Conservation (phyloP, 805 yeast genomes). For the Candida lessepsii region DNA sequence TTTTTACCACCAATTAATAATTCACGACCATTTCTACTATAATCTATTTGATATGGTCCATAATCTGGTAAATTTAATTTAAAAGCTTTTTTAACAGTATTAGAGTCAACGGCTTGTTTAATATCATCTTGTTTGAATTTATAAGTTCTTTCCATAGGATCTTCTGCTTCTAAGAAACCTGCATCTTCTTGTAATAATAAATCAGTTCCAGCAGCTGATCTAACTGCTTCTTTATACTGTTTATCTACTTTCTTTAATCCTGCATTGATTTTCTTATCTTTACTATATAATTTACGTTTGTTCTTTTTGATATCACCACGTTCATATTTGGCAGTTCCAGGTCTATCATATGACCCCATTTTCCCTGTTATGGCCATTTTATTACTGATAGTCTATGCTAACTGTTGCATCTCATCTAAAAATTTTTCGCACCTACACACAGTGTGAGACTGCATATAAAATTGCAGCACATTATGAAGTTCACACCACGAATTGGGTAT, state of each 20-base stretch:
- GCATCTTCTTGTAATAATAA: constrained; percentile 77
- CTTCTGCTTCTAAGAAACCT: constrained; percentile 90
- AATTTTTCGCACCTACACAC: constrained; percentile 7
- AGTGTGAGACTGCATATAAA: not conserved
- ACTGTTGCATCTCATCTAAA: constrained; percentile 8
- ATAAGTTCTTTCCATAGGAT: constrained; percentile 86
- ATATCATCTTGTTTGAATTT: constrained; percentile 83
- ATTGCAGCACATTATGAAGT: too few relatives aligned
- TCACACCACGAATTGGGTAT: not conserved
- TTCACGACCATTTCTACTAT: constrained; percentile 84
- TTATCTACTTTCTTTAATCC: constrained; percentile 66
- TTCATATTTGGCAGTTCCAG: constrained; percentile 27
- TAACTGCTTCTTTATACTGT: constrained; percentile 74
- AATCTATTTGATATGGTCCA: constrained; percentile 85
- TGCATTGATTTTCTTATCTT: constrained; percentile 61
- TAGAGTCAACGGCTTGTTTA: constrained; percentile 66
- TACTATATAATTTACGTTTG: constrained; percentile 32
- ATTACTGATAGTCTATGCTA: not conserved
- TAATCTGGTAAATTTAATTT: constrained; percentile 69
- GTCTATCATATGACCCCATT: constrained; percentile 21
- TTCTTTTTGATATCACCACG: constrained; percentile 23
- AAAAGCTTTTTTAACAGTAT: constrained; percentile 73
- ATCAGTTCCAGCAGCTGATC: constrained; percentile 83
- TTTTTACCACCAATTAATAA: constrained; percentile 81
- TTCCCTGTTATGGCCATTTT: constrained; percentile 21